Evolutionary conservation across 768 basidiomycete species (phyloP).

Genomic region (Mycena rosella): DNA sequence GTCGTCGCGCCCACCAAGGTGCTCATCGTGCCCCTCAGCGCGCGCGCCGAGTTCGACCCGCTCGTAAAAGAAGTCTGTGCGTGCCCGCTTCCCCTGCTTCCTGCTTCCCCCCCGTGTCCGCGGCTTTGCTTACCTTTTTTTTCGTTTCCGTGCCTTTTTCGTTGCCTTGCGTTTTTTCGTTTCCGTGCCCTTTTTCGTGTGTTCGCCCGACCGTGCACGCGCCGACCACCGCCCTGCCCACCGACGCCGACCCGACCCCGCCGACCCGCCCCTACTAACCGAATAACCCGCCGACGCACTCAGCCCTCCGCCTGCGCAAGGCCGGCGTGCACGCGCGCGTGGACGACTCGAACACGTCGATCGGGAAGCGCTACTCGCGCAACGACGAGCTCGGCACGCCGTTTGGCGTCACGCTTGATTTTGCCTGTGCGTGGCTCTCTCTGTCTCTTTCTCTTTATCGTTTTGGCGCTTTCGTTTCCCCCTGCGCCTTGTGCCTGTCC

Average conservation of each 20-base stretch:
- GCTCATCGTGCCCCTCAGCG: constrained; percentile 94
- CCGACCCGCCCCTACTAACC: neutral
- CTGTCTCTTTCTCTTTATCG: constrained; percentile 12
- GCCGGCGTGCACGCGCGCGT: constrained; percentile 94
- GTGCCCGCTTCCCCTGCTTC: constrained; percentile 49
- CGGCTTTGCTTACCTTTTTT: neutral
- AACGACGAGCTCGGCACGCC: constrained; percentile 99
- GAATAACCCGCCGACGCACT: too few species aligned
- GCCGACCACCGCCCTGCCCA: too few species aligned
- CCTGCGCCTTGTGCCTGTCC: neutral
- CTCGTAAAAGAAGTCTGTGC: constrained; percentile 91
- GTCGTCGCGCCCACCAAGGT: constrained; percentile 96
- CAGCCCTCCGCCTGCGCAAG: constrained; percentile 89
- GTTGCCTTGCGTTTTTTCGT: too few species aligned
- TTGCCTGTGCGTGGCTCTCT: constrained; percentile 69
- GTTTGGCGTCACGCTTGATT: constrained; percentile 95
- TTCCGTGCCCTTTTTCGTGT: too few species aligned
- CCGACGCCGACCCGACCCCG: constrained; percentile 15
- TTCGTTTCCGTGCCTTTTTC: too few species aligned
- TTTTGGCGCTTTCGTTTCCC: constrained; percentile 12
- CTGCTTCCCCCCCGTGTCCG: neutral
- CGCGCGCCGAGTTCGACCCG: constrained; percentile 85
- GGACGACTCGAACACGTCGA: constrained; percentile 94
- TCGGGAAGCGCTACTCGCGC: constrained; percentile 96
- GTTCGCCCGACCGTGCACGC: too few species aligned